These are phyloP conservation scores for Metschnikowia santaceciliae DNA, from an alignment of 805 yeast species.

Conservation along the genomic window DNA sequence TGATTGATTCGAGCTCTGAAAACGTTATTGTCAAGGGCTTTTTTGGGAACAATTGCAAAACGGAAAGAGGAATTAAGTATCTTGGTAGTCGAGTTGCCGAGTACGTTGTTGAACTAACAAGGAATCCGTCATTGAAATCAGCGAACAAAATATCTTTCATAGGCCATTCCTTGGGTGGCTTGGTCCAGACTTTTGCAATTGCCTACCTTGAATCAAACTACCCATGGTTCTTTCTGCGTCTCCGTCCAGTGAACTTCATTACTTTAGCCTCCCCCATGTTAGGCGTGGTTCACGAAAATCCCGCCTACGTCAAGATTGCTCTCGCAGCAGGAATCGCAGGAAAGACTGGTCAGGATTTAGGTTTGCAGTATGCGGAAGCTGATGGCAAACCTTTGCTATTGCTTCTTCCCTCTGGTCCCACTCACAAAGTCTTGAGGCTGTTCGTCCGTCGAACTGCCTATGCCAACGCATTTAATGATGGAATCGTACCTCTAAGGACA, in stretches of 20 bases:
- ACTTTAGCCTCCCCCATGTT: conserved; percentile 84
- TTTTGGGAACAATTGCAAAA: conserved; percentile 78
- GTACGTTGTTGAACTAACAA: conserved; percentile 56
- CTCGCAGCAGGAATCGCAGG: conserved; percentile 90
- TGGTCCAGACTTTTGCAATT: conserved; percentile 85
- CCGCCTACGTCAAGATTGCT: conserved; percentile 77
- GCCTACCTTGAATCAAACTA: conserved; percentile 67
- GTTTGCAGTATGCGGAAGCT: conserved; percentile 47
- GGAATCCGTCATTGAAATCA: conserved; percentile 33
- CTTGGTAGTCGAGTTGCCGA: conserved; percentile 80
- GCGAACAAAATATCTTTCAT: conserved; percentile 74
- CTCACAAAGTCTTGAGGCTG: conserved; percentile 55
- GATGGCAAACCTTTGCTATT: conserved; percentile 63
- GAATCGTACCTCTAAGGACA: conserved; percentile 91
- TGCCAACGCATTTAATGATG: conserved; percentile 90
- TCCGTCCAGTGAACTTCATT: conserved; percentile 74
- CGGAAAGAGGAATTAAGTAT: conserved; percentile 83
- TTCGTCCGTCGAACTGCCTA: conserved; percentile 76
- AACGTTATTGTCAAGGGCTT: conserved; percentile 81
- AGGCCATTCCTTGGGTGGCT: conserved; percentile 93
- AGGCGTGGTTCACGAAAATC: conserved; percentile 86
- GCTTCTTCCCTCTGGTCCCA: conserved; percentile 71
- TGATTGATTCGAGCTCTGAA: conserved; percentile 57
- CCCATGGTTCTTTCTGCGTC: conserved; percentile 64
- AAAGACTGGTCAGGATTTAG: conserved; percentile 85